A percentile compares a stretch with the other conserved stretches of the same genome.
Conservation (phyloP, 257 asterid genomes). For the Sherardia arvensis region DNA sequence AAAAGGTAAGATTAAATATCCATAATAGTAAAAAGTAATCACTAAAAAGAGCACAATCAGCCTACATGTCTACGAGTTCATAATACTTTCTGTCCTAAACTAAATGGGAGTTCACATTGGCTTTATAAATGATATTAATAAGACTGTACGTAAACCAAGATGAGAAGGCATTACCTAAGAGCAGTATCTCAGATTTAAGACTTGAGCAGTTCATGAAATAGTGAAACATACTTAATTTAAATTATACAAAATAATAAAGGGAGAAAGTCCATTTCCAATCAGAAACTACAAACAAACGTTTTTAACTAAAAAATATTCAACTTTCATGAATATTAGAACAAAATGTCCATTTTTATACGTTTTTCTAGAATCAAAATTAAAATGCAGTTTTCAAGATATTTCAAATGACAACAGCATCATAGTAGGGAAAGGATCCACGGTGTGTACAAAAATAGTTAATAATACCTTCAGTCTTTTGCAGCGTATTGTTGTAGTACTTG, state of each 20-base stretch:
- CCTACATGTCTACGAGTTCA: too few relatives aligned
- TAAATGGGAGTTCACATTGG: too few relatives aligned
- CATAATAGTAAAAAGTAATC: neutral
- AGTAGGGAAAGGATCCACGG: neutral
- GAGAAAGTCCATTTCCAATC: neutral
- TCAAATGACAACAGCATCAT: neutral
- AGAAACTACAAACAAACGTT: neutral
- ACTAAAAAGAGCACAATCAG: neutral
- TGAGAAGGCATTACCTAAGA: too few relatives aligned
- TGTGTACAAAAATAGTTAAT: slow-evolving; percentile 1
- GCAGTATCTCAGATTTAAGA: neutral
- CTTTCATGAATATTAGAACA: neutral
- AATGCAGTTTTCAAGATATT: neutral
- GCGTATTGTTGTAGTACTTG: slow-evolving; percentile 71
- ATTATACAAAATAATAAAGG: neutral
- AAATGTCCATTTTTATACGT: neutral
- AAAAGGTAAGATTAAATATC: neutral
- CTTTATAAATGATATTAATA: too few relatives aligned
- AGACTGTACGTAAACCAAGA: too few relatives aligned
- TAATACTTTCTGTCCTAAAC: too few relatives aligned
- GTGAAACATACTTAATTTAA: neutral
- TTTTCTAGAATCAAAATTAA: neutral
- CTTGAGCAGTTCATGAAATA: neutral
- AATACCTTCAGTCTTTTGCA: slow-evolving; percentile 96
- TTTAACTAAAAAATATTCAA: neutral